phyloP scores from a whole-genome alignment of 495 filamentous ascomycete species.

The Podospora sp. region DNA sequence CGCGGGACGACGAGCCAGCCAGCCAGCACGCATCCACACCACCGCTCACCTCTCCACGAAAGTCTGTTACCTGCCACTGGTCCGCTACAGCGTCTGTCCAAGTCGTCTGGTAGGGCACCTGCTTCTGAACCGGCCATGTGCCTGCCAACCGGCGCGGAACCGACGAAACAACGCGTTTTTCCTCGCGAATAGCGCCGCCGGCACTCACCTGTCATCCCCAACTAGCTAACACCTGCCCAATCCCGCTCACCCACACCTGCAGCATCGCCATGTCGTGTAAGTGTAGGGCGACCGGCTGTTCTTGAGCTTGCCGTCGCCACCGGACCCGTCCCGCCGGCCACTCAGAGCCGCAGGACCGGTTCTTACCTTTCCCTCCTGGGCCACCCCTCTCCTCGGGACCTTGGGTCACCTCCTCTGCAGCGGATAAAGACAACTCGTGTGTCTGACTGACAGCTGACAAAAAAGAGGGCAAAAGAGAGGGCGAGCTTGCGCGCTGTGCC shows the following conservation, averaged over 20 bases:
- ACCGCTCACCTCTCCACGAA: neutral
- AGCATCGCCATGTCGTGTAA: neutral
- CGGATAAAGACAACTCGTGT: slow-evolving; percentile 14
- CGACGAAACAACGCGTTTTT: neutral
- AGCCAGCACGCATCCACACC: neutral
- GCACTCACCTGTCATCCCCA: neutral
- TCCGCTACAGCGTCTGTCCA: neutral
- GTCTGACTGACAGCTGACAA: slow-evolving; percentile 19
- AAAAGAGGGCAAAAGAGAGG: neutral
- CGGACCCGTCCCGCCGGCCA: slow-evolving; percentile 15
- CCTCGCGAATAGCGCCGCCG: neutral
- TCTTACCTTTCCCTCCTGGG: slow-evolving; percentile 13
- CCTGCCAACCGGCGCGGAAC: neutral
- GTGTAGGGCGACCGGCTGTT: slow-evolving; percentile 10
- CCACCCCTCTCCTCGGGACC: neutral
- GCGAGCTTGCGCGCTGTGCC: slow-evolving; percentile 13
- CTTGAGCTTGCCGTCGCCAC: slow-evolving; percentile 4
- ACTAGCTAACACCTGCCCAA: neutral
- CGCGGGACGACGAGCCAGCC: slow-evolving; percentile 8
- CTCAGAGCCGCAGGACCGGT: slow-evolving; percentile 22
- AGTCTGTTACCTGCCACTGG: neutral
- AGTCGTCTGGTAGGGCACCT: neutral
- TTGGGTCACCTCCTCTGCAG: slow-evolving; percentile 8
- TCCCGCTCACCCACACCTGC: neutral
- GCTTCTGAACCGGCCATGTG: neutral